Evolutionary conservation across 2,329 filamentous ascomycete genomes (phyloP).

Genomic region (Fusarium sp.): DNA sequence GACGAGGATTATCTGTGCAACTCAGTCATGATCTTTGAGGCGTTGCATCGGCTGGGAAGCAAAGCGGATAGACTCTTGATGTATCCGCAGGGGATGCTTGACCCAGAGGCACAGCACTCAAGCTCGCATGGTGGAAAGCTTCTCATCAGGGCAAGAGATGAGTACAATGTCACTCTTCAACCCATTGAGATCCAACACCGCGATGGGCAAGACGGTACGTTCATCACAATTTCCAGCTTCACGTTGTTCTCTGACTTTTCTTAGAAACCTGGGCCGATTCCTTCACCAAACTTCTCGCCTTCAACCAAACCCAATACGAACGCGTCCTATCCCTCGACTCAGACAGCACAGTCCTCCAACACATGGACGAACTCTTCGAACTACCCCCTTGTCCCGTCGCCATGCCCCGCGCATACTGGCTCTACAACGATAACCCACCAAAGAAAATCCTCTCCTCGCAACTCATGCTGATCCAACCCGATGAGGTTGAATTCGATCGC

Average conservation of each 20-base stretch:
- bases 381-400: slow-evolving; percentile 68
- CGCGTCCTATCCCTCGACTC: slow-evolving; percentile 63
- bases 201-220: slow-evolving; percentile 47
- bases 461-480: slow-evolving; percentile 67
- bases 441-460: slow-evolving; percentile 66
- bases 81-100: slow-evolving; percentile 53
- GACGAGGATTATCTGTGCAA: slow-evolving; percentile 58
- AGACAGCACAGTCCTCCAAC: slow-evolving; percentile 69
- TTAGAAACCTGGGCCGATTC: slow-evolving; percentile 67
- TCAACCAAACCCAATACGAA: slow-evolving; percentile 70
- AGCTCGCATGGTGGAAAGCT: slow-evolving; percentile 28
- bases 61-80: slow-evolving; percentile 56
- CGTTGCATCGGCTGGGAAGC: slow-evolving; percentile 51
- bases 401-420: slow-evolving; percentile 78
- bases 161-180: slow-evolving; percentile 54
- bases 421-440: slow-evolving; percentile 52
- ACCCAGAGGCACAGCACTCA: slow-evolving; percentile 23
- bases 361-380: slow-evolving; percentile 76
- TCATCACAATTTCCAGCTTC: rapidly evolving
- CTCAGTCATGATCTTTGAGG: slow-evolving; percentile 60
- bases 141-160: slow-evolving; percentile 53
- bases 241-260: neutral
- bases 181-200: slow-evolving; percentile 53
- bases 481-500: slow-evolving; percentile 57
- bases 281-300: slow-evolving; percentile 74